Evolutionary conservation across 2,329 filamentous ascomycete genomes (phyloP), one percentile per base, ranked within the genome.

Genomic region (Talaromyces sp.): DNA sequence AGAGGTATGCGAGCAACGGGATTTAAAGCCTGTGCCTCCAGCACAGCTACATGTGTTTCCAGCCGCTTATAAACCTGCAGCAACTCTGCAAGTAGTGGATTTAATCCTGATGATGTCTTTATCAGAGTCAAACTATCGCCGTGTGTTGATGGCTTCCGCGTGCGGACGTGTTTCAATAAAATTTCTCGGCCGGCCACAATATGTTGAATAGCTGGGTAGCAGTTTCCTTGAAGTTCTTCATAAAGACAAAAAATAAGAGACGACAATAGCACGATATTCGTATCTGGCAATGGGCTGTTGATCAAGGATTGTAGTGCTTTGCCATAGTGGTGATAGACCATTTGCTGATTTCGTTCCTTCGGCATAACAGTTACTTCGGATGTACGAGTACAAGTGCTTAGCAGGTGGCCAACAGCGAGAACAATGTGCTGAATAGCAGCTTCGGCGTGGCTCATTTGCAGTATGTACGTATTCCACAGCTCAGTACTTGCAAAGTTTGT

Each of bases 211-310:
- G 59, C 35, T 37, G 59, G 37, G 11, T 61, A 61, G 37, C 59
- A 61, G 14, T 61, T 54, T 8, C 59, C 59, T 25, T 61, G 59
- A 8, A 61, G 59, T 37, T 61, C 48, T 61, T 61, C 59, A 35
- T 44, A 61, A 14, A 61, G 59, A 55, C 35, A 56, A 25, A 61
- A 61, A 16, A 56, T 44, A 21, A 61, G 16, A 25, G 48, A 56
- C 18, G 59, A 46, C 28, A 61, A 25, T n/a, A 61, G 50, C 35
- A 61, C 50, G 18, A 61, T 46, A 11, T 55, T n/a, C 28, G 56
- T 48, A 28, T 61, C 59, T 14, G 48, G 59, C 18, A 18, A 25
- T 21, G 59, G 59, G 21, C 28, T 46, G 28, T 35, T 61, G 59
- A 23, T 9, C 18, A 61, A 23, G n/a, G 37, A 33, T 25, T 56